phyloP scores from a whole-genome alignment of 805 yeast species.

The Starmerella lactis-condensi region DNA sequence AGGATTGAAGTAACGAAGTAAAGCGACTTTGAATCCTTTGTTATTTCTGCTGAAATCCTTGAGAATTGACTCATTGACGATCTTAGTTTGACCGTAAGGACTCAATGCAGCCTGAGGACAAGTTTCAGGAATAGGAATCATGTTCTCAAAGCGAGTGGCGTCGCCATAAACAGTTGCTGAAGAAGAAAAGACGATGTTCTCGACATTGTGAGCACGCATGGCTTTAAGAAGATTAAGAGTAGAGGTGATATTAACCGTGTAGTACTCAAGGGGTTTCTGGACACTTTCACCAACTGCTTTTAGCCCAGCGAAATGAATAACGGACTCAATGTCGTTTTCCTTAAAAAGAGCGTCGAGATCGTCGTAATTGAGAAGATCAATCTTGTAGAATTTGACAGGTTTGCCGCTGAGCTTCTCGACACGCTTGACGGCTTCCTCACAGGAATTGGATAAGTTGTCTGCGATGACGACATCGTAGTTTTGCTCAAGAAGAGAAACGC shows the following conservation, averaged over 20 bases:
- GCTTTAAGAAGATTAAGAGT: conserved; percentile 39
- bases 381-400: conserved; percentile 34
- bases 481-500: conserved; percentile 37
- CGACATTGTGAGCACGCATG: conserved; percentile 31
- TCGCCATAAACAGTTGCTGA: conserved; percentile 77
- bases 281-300: conserved; percentile 72
- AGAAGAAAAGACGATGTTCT: conserved; percentile 49
- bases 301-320: conserved; percentile 64
- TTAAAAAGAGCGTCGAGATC: conserved; percentile 32
- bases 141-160: conserved; percentile 48
- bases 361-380: conserved; percentile 38
- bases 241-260: conserved; percentile 49
- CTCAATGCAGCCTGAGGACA: conserved; percentile 60
- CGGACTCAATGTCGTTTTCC: conserved; percentile 34
- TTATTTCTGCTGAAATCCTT: conserved; percentile 33
- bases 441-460: conserved; percentile 51
- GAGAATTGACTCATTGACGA: conserved; percentile 42
- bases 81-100: conserved; percentile 63
- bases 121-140: conserved; percentile 63
- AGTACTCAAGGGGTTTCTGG: conserved; percentile 46
- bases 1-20: conserved; percentile 65
- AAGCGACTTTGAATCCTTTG: conserved; percentile 29
- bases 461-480: conserved; percentile 56
- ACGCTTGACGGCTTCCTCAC: conserved; percentile 45
- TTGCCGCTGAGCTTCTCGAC: conserved; percentile 36